phyloP scores from a whole-genome alignment of 177 flowering plant genomes.

The Vitis hybrid region DNA sequence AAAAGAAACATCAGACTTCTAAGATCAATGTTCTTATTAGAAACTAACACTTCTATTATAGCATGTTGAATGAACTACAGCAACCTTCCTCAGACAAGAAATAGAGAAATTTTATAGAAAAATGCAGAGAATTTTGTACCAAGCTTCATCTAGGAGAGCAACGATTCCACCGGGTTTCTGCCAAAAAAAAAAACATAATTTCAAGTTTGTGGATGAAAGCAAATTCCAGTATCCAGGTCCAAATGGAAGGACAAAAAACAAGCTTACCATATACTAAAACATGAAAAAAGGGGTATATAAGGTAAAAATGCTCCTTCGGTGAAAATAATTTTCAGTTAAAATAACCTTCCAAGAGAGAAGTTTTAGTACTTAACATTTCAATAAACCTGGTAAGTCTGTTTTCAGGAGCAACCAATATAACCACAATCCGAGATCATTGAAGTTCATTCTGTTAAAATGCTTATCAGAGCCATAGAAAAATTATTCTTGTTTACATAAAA shows the following conservation, averaged over 20 bases:
- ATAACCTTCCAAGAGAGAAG: background rate
- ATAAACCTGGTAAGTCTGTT: background rate
- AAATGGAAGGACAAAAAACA: background rate
- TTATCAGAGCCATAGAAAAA: background rate
- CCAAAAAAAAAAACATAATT: constrained; percentile 11
- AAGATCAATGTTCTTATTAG: too few relatives aligned
- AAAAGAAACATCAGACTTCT: too few relatives aligned
- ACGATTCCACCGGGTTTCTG: constrained; percentile 85
- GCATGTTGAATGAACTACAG: too few relatives aligned
- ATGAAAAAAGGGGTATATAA: background rate
- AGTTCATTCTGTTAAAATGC: background rate
- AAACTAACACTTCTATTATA: too few relatives aligned
- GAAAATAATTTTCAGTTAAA: background rate
- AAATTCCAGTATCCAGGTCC: background rate
- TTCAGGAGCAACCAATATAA: background rate
- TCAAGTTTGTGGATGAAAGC: background rate
- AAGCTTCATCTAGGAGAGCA: constrained; percentile 82
- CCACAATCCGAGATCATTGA: background rate
- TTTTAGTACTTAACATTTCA: background rate
- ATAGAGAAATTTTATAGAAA: background rate
- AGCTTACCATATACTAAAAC: background rate
- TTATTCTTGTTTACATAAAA: background rate
- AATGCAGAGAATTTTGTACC: constrained; percentile 37
- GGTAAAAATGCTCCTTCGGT: background rate
- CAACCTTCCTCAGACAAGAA: too few relatives aligned